These are phyloP conservation scores for Fusarium subtropicale DNA, from an alignment of 2,329 filamentous ascomycete genomes.

Conservation along the genomic window DNA sequence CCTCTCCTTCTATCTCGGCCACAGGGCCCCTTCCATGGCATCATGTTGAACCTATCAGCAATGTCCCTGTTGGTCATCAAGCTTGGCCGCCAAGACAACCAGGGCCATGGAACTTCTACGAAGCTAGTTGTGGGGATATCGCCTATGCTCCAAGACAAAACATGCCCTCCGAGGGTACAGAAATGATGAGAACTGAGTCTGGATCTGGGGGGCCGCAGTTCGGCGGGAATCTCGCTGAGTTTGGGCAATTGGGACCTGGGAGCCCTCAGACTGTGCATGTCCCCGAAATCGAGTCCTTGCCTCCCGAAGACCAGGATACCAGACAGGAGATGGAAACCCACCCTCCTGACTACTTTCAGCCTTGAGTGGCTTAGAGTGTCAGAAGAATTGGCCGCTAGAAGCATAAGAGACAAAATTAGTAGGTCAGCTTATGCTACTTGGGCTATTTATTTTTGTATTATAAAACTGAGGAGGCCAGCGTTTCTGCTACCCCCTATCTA, in stretches of 20 bases:
- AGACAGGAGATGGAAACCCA: background rate
- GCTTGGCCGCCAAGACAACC: constrained; percentile 27
- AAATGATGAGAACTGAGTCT: constrained; percentile 38
- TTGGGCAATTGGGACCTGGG: constrained; percentile 32
- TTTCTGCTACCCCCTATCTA: too few species aligned
- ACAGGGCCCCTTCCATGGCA: constrained; percentile 39
- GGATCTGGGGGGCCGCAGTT: constrained; percentile 44
- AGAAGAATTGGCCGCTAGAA: background rate
- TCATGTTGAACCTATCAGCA: constrained; percentile 13
- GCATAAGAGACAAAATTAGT: background rate
- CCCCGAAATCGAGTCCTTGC: constrained; percentile 25
- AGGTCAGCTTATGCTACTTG: too few species aligned
- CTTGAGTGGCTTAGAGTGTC: background rate
- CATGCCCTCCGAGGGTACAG: constrained; percentile 15
- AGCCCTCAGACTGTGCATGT: constrained; percentile 25
- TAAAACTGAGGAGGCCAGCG: too few species aligned
- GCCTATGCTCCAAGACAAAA: background rate
- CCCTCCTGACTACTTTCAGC: background rate
- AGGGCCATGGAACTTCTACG: constrained; percentile 34
- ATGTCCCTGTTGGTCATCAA: constrained; percentile 22
- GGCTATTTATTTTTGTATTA: too few species aligned
- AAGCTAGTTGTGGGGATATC: constrained; percentile 14
- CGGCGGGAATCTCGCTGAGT: constrained; percentile 39
- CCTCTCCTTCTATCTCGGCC: constrained; percentile 36
- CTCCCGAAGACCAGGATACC: constrained; percentile 17